Evolutionary conservation across 805 yeast species (phyloP).

Genomic region (Saccharomycopsis selenospora): DNA sequence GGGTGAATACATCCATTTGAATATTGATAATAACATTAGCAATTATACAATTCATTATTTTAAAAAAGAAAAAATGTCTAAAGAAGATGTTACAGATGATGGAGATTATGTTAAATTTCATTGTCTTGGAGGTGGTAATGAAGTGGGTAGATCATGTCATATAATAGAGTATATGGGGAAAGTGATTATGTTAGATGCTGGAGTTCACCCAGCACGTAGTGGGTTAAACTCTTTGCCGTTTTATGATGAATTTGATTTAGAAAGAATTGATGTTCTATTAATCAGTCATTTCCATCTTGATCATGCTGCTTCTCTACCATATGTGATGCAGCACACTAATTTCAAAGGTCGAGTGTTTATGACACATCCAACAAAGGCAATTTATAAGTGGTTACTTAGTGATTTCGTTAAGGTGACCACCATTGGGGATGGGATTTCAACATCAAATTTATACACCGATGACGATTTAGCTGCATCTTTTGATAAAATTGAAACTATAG

Average conservation of each 20-base stretch:
- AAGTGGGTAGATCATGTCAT: slow-evolving; percentile 96
- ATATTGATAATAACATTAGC: too few species aligned
- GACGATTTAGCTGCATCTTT: slow-evolving; percentile 84
- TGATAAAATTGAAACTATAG: slow-evolving; percentile 87
- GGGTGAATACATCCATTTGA: too few species aligned
- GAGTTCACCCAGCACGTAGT: slow-evolving; percentile 91
- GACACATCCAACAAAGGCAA: slow-evolving; percentile 99
- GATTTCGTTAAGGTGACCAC: slow-evolving; percentile 90
- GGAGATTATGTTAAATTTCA: slow-evolving; percentile 54
- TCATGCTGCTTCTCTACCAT: slow-evolving; percentile 96
- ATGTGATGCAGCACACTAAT: slow-evolving; percentile 94
- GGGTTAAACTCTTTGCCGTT: slow-evolving; percentile 91
- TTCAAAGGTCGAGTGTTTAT: slow-evolving; percentile 94
- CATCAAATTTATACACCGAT: slow-evolving; percentile 66
- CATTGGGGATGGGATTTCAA: slow-evolving; percentile 35
- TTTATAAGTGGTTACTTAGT: slow-evolving; percentile 87
- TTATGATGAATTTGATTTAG: slow-evolving; percentile 88
- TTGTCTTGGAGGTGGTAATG: slow-evolving; percentile 96
- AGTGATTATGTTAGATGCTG: slow-evolving; percentile 95
- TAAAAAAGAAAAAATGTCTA: slow-evolving; percentile 2
- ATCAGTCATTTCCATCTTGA: slow-evolving; percentile 96
- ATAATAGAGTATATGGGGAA: slow-evolving; percentile 87
- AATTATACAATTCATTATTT: too few species aligned
- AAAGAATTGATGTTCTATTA: slow-evolving; percentile 76
- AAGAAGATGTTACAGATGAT: slow-evolving; percentile 7